Conservation (phyloP, 345 rosid species). For the Boechera divaricarpa region DNA sequence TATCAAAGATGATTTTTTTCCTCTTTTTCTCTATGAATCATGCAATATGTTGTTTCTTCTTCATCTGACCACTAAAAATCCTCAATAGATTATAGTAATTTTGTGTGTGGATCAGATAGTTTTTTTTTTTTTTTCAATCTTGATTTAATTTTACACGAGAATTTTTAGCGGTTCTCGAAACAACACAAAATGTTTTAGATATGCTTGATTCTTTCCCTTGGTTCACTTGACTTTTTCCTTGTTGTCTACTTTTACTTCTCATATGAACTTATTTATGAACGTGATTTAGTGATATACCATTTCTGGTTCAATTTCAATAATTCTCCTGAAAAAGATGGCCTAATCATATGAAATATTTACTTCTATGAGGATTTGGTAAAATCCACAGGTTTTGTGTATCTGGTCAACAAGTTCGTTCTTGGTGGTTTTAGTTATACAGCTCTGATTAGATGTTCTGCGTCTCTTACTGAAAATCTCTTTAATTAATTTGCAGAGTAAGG, state of each 20-base stretch:
- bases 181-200: not conserved
- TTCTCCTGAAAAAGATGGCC: not conserved
- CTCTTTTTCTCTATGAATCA: not conserved
- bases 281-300: not conserved
- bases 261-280: not conserved
- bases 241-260: not conserved
- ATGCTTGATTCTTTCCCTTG: not conserved
- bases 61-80: not conserved
- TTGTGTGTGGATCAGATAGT: not conserved
- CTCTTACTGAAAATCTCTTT: conserved; percentile 6
- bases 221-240: not conserved
- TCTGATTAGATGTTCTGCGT: no score
- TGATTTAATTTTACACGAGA: not conserved
- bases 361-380: conserved; percentile 6
- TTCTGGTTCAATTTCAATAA: not conserved
- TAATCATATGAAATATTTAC: not conserved
- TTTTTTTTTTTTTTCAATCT: not conserved
- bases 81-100: not conserved
- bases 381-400: not conserved
- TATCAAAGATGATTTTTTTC: conserved; percentile 28
- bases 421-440: no score
- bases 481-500: conserved; percentile 57
- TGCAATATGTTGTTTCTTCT: not conserved
- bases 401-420: not conserved
- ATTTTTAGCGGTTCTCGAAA: no score